phyloP scores from a whole-genome alignment of 2,329 filamentous ascomycete species.

The Alternaria angustiovoidea region DNA sequence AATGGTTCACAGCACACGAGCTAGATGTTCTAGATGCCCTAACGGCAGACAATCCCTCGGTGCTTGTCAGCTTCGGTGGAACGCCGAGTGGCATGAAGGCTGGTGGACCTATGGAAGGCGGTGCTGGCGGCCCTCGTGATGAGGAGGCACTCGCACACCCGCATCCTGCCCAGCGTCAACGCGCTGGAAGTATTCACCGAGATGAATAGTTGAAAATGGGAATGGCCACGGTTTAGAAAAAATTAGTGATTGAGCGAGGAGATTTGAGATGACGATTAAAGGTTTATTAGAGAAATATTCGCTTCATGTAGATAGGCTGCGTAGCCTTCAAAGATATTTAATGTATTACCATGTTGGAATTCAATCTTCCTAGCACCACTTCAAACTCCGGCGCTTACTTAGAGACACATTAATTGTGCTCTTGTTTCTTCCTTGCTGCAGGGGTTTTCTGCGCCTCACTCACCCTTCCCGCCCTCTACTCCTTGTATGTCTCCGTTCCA shows the following conservation, averaged over 20 bases:
- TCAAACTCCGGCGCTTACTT: too few relatives aligned
- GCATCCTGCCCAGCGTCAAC: conserved; percentile 26
- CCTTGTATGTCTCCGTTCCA: background rate
- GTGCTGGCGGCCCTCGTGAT: conserved; percentile 17
- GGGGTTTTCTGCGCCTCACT: background rate
- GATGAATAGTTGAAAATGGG: background rate
- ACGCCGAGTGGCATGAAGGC: conserved; percentile 46
- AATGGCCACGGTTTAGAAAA: background rate
- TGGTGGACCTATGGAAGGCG: conserved; percentile 13
- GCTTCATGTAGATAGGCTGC: background rate
- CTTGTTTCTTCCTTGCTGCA: background rate
- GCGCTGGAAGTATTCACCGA: conserved; percentile 29
- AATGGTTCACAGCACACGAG: conserved; percentile 59
- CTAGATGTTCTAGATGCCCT: conserved; percentile 60
- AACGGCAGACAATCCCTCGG: conserved; percentile 61
- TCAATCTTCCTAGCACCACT: background rate
- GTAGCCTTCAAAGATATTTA: background rate
- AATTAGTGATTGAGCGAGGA: background rate
- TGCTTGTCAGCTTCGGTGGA: conserved; percentile 62
- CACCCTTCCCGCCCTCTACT: background rate
- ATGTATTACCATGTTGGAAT: background rate
- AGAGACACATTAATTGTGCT: background rate
- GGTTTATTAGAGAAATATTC: background rate
- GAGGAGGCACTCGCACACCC: conserved; percentile 13
- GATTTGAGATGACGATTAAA: background rate